Base-by-base conservation (phyloP, 768 basidiomycete species). In the Hypholoma fasciculare region DNA sequence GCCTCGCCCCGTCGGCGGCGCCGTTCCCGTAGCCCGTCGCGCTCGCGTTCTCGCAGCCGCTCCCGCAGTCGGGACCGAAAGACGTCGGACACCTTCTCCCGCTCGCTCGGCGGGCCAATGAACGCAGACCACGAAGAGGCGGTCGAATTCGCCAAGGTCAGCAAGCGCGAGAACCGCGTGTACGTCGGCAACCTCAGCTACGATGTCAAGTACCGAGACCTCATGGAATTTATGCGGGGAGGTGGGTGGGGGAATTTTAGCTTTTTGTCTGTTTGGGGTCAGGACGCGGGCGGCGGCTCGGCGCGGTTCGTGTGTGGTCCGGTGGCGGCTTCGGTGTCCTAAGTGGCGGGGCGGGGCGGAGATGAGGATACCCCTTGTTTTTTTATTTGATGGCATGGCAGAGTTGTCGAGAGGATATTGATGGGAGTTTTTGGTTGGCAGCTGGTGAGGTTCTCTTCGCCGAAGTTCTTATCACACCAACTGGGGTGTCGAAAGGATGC, bases 181-280 rank as follows among this genome's bases (percentile, higher is more conserved):
- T 99, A 99, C 69, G 94, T 98, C 74, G 96, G 97, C 71, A 99
- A 99, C 75, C 86, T 99, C 76, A 94, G 92, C 72, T 99, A 98
- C 82, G 93, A 96, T 74, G 93, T 95, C 87, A 96, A 90, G 78
- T 98, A 96, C 79, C 86, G 94, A 77, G 97, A 98, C 81, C 82
- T 99, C 76, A 94, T 96, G 86, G 94, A 98, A 87, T 98, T 97
- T 74, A 96, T 97, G 94, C 85, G 92, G 89, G 92, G 93, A 94
- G 95, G 96, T 97, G 92, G 90, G 96, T 95, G 78, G 86, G 85
- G 86, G 88, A 83, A 85, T 86, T 65, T 65, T 62, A 63, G 66
- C 60, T 61, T 67, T 64, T 66, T 61, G 59, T 63, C 60, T 66
- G 52, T 58, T 67, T 58, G 66, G 65, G 65, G 67, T 68, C 38